Percentiles rank a stretch among this genome's conserved stretches.
Evolutionary conservation across 2,329 filamentous ascomycete species (phyloP).

Genomic region (Pleomassaria siparia): DNA sequence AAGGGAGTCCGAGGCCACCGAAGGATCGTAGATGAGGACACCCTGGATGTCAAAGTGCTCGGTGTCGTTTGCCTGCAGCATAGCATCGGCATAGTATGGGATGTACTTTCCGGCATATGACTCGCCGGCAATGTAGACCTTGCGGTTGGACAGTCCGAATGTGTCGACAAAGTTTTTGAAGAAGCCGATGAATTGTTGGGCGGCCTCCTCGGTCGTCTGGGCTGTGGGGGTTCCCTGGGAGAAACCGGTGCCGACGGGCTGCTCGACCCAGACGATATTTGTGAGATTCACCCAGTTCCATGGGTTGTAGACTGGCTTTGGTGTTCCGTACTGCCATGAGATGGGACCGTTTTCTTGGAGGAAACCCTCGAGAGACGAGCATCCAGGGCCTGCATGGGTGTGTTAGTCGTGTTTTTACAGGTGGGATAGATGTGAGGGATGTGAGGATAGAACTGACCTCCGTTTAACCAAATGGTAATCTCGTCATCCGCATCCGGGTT

Average conservation of each 20-base stretch:
- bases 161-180: constrained; percentile 76
- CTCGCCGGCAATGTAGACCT: constrained; percentile 74
- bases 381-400: constrained; percentile 44
- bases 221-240: constrained; percentile 65
- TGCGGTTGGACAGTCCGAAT: constrained; percentile 66
- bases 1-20: constrained; percentile 57
- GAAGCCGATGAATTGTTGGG: constrained; percentile 73
- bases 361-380: constrained; percentile 51
- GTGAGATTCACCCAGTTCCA: constrained; percentile 63
- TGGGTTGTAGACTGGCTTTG: constrained; percentile 46
- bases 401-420: background rate
- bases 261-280: constrained; percentile 76
- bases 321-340: constrained; percentile 48
- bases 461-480: constrained; percentile 53
- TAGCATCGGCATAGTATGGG: constrained; percentile 71
- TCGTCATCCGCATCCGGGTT: constrained; percentile 52
- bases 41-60: constrained; percentile 68
- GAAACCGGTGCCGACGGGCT: constrained; percentile 69
- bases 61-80: constrained; percentile 68
- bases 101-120: constrained; percentile 66
- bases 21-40: constrained; percentile 73
- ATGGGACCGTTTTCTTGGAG: constrained; percentile 53
- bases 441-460: constrained; percentile 7
- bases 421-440: background rate
- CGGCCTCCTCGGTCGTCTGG: constrained; percentile 66